Evolutionary conservation across 192 early-diverging fungal genomes (phyloP).

Genomic region (Rhizophagus clarus): DNA sequence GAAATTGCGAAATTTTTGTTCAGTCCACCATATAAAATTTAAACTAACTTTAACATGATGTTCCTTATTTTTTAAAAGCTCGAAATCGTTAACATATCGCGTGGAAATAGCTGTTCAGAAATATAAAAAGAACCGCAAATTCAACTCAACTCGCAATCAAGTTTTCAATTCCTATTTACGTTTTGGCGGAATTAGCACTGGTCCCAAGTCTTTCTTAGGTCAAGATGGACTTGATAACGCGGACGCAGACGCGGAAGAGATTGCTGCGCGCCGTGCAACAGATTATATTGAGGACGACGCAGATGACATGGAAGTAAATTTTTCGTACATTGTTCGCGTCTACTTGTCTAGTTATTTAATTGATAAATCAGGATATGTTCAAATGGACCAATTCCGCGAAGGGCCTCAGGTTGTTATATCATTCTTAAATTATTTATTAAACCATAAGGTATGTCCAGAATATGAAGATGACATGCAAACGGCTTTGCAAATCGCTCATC

Average conservation of each 20-base stretch:
- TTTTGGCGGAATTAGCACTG: slow-evolving; percentile 55
- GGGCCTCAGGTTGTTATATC: slow-evolving; percentile 47
- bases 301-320: slow-evolving; percentile 43
- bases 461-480: slow-evolving; percentile 48
- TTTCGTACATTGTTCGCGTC: slow-evolving; percentile 47
- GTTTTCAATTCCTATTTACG: slow-evolving; percentile 54
- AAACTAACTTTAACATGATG: neutral
- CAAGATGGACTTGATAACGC: slow-evolving; percentile 38
- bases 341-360: slow-evolving; percentile 59
- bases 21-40: neutral
- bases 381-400: slow-evolving; percentile 47
- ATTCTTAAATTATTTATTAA: slow-evolving; percentile 51
- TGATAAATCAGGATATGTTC: slow-evolving; percentile 46
- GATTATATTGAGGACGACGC: slow-evolving; percentile 46
- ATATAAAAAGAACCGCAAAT: slow-evolving; percentile 58
- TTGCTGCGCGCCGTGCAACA: slow-evolving; percentile 39
- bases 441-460: slow-evolving; percentile 54
- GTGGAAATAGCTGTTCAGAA: slow-evolving; percentile 54
- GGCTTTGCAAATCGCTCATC: slow-evolving; percentile 45
- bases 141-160: slow-evolving; percentile 39
- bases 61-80: slow-evolving; percentile 32
- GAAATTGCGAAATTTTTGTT: neutral
- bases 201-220: slow-evolving; percentile 54
- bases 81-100: slow-evolving; percentile 44
- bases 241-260: slow-evolving; percentile 47